Evolutionary conservation across 2,329 filamentous ascomycete genomes (phyloP).

Genomic region (Neonectria faginata): DNA sequence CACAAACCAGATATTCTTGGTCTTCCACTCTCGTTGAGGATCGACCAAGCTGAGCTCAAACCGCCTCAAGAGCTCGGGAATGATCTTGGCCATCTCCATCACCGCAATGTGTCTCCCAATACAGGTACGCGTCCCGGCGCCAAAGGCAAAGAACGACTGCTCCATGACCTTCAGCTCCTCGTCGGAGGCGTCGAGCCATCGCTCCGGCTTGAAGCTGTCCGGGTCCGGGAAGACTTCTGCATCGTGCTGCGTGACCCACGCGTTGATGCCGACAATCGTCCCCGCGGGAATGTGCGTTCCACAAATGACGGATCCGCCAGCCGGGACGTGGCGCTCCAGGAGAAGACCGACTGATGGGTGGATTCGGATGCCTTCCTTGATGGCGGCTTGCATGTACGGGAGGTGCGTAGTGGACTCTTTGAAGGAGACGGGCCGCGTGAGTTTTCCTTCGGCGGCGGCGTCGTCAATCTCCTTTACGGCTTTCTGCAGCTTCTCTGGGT

Average conservation of each 20-base stretch:
- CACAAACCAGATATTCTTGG: constrained; percentile 27
- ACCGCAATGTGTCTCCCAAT: constrained; percentile 57
- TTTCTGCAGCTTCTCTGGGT: constrained; percentile 35
- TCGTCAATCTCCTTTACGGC: constrained; percentile 40
- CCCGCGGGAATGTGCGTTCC: constrained; percentile 47
- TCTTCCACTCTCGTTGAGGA: constrained; percentile 11
- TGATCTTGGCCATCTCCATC: constrained; percentile 51
- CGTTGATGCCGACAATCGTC: constrained; percentile 51
- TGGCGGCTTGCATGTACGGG: constrained; percentile 64
- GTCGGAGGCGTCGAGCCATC: constrained; percentile 51
- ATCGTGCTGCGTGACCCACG: constrained; percentile 51
- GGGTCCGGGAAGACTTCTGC: constrained; percentile 48
- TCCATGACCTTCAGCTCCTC: constrained; percentile 46
- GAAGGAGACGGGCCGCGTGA: constrained; percentile 47
- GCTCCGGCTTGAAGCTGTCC: constrained; percentile 52
- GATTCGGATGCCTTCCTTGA: constrained; percentile 64
- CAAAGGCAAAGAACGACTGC: constrained; percentile 49
- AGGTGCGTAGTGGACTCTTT: constrained; percentile 55
- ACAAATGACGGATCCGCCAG: constrained; percentile 56
- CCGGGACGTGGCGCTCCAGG: constrained; percentile 60
- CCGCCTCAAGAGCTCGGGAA: constrained; percentile 16
- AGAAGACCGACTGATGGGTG: constrained; percentile 61
- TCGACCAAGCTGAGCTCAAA: constrained; percentile 17
- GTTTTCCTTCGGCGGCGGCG: constrained; percentile 18
- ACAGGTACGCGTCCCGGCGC: constrained; percentile 55